phyloP scores from a whole-genome alignment of 179 eudicot species.

The Gypsophila paniculata region DNA sequence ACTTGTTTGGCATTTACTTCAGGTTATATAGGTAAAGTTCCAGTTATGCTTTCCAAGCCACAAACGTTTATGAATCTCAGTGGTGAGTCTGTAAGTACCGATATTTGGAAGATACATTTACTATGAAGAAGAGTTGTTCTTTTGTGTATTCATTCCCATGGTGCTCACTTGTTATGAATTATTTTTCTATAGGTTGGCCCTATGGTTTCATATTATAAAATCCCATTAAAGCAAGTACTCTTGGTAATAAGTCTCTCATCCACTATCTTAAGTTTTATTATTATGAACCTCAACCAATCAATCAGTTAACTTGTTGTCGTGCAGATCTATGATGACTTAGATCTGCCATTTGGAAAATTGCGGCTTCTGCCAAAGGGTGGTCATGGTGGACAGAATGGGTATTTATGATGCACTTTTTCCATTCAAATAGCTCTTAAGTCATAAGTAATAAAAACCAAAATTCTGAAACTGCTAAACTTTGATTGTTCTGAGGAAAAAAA shows the following conservation, averaged over 20 bases:
- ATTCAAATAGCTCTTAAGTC: not conserved
- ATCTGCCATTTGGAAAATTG: slow-evolving; percentile 82
- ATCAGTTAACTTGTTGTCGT: slow-evolving; percentile 16
- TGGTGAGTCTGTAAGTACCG: slow-evolving; percentile 97
- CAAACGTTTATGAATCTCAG: slow-evolving; percentile 93
- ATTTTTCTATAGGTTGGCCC: slow-evolving; percentile 67
- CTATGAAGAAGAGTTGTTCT: not conserved
- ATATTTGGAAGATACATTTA: not conserved
- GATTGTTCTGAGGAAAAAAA: no score
- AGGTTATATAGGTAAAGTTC: slow-evolving; percentile 73
- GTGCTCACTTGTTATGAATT: slow-evolving; percentile 9
- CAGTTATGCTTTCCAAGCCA: slow-evolving; percentile 84
- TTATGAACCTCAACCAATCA: slow-evolving; percentile 8
- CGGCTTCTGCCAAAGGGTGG: slow-evolving; percentile 93
- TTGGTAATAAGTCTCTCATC: slow-evolving; percentile 50
- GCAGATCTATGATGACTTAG: slow-evolving; percentile 88
- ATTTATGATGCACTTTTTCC: slow-evolving; percentile 20
- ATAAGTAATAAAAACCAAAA: not conserved
- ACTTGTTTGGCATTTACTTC: slow-evolving; percentile 18
- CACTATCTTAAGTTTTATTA: slow-evolving; percentile 4
- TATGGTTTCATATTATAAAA: slow-evolving; percentile 81
- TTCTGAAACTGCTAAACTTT: no score
- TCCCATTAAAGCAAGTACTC: slow-evolving; percentile 87
- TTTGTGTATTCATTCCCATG: not conserved
- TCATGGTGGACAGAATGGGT: slow-evolving; percentile 99